phyloP scores from a whole-genome alignment of 2,329 filamentous ascomycete genomes.

The Aspergillus fumigatiaffinis region DNA sequence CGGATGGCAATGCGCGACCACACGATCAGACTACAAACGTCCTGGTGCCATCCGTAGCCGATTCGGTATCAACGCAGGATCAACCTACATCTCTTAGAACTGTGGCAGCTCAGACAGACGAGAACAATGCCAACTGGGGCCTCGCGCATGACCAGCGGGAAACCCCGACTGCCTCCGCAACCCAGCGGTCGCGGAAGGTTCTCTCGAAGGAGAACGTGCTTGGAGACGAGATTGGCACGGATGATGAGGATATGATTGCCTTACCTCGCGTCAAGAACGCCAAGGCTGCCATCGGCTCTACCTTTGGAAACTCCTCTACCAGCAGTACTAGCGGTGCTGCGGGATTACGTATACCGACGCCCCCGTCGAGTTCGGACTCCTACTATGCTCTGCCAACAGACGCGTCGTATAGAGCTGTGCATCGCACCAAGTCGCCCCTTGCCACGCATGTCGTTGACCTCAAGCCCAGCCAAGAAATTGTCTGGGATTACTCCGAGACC shows the following conservation, averaged over 20 bases:
- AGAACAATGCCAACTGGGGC: constrained; percentile 11
- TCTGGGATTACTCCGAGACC: constrained; percentile 88
- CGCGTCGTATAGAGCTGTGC: constrained; percentile 27
- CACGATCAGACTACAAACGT: constrained; percentile 3
- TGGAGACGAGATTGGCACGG: constrained; percentile 68
- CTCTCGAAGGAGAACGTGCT: constrained; percentile 54
- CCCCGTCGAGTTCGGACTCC: constrained; percentile 60
- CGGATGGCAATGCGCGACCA: constrained; percentile 13
- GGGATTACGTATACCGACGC: constrained; percentile 29
- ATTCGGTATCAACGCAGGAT: constrained; percentile 8
- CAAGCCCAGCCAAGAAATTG: constrained; percentile 40
- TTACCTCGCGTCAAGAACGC: constrained; percentile 52
- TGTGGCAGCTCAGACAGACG: constrained; percentile 11
- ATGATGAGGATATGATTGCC: constrained; percentile 74
- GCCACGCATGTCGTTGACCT: constrained; percentile 32
- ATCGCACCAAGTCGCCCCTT: constrained; percentile 37
- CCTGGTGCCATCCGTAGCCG: constrained; percentile 10
- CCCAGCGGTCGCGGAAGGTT: constrained; percentile 28
- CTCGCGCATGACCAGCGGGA: constrained; percentile 17
- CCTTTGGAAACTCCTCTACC: constrained; percentile 13
- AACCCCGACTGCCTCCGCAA: constrained; percentile 17
- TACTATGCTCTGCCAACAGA: constrained; percentile 52
- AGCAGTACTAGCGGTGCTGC: constrained; percentile 13
- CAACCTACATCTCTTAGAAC: constrained; percentile 11
- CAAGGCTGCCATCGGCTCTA: constrained; percentile 13